Conservation (phyloP, 176 grass and related monocot genomes). For the Oryza glumipatula region DNA sequence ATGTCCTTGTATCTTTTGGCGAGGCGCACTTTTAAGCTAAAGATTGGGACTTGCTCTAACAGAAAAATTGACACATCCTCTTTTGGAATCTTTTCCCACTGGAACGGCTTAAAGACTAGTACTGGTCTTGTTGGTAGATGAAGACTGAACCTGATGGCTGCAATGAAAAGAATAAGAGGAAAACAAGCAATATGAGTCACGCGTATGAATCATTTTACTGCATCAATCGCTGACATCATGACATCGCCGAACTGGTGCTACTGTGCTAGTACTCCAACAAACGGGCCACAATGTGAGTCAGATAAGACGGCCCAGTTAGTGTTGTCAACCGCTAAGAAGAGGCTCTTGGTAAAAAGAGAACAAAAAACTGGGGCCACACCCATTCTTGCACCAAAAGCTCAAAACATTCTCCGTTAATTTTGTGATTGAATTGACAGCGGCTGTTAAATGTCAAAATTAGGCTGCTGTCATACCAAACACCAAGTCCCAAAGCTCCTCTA, state of each 20-base stretch:
- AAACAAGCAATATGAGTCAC: slow-evolving; percentile 21
- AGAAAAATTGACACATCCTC: slow-evolving; percentile 23
- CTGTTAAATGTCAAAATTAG: slow-evolving; percentile 30
- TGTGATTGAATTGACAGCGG: slow-evolving; percentile 33
- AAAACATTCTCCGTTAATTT: slow-evolving; percentile 34
- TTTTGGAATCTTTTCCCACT: slow-evolving; percentile 25
- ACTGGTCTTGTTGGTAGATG: slow-evolving; percentile 16
- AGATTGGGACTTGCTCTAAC: neutral
- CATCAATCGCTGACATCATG: slow-evolving; percentile 17
- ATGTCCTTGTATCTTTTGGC: neutral
- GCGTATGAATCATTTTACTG: slow-evolving; percentile 43
- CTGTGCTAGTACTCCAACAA: slow-evolving; percentile 1
- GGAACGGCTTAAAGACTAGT: neutral
- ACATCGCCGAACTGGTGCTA: slow-evolving; percentile 2
- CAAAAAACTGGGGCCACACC: neutral
- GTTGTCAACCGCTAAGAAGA: slow-evolving; percentile 29
- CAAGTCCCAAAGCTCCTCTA: slow-evolving; percentile 41
- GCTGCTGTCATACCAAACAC: slow-evolving; percentile 36
- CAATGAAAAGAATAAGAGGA: slow-evolving; percentile 28
- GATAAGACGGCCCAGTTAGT: slow-evolving; percentile 39
- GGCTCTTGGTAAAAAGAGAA: neutral
- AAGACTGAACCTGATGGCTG: slow-evolving; percentile 31
- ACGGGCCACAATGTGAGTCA: slow-evolving; percentile 23
- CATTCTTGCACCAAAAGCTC: slow-evolving; percentile 31
- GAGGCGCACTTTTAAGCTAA: slow-evolving; percentile 8